Base-by-base conservation (phyloP, 192 early-diverging fungal species). In the Entrophospora sp. region DNA sequence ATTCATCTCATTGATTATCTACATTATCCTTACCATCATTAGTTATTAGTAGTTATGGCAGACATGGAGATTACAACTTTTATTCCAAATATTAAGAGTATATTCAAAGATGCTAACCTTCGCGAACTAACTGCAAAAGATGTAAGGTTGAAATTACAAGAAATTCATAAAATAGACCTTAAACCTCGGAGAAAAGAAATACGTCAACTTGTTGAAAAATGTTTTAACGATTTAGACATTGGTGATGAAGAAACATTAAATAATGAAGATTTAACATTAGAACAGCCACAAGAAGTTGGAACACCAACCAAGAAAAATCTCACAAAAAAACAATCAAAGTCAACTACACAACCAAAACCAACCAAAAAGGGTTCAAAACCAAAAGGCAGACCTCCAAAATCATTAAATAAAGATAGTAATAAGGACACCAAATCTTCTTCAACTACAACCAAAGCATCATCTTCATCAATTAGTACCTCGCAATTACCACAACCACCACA, bases 211-310 rank as follows among this genome's bases (percentile, higher is more conserved):
- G 35, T 48, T 63, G 61, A 63, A 8, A 8, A 32, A 4, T 63
- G 61, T 63, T 63, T 46, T 48, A 44, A 63, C 32, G 61, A 62
- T 43, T 45, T 62, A 22, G 31, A 46, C 12, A 43, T 48, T 3
- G 30, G 8, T 0, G 25, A 2, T 22, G 58, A 63, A 40, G 20
- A 34, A 27, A 16, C 7, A 1, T 42, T 10, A 10, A 9, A 5
- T 13, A 18, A 36, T 24, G 20, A 24, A 4, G 36, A 58, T 7
- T 27, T 34, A 1, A 5, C 25, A 53, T 1, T 27, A 25, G 44
- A 49, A 34, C 6, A n/a, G n/a, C n/a, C n/a, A n/a, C n/a, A n/a
- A n/a, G n/a, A n/a, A n/a, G n/a, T n/a, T n/a, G n/a, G n/a, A n/a
- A n/a, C n/a, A n/a, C n/a, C n/a, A n/a, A n/a, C n/a, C n/a, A n/a